Base-by-base conservation (phyloP, 768 basidiomycete genomes). In the Tricholoma terreum region DNA sequence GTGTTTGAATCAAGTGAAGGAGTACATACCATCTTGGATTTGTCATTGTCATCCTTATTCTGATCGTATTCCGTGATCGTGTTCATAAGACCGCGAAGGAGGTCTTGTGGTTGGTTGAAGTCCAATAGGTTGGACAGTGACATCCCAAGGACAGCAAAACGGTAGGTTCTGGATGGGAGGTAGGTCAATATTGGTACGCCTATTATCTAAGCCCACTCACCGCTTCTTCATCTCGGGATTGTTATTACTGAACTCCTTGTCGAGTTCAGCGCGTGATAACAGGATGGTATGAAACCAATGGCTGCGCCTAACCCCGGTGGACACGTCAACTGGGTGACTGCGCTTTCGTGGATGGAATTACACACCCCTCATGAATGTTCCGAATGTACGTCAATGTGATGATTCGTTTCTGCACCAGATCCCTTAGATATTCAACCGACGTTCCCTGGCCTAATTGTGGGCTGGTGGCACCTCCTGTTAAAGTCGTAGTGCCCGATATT, bases 251-350 rank as follows among this genome's bases (percentile, higher is more conserved):
- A 94, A 94, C 54, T 82, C 83, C 50, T 78, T 82, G 56, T 90
- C 87, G 3, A 94, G 82, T 54, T 93, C 93, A 15, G 75, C 64
- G 49, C 82, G 83, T 54, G 87, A 85, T 64, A 94, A 82, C 66
- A 90, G 80, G 62, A 94, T 85, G 11, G 93, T 94, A 68, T 92
- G 89, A 65, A 91, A 91, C 92, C 92, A 93, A 67, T 92, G 87
- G 60, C 85, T 86, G 54, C 84, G 85, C 53, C 92, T 93, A 54
- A 10, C 31, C 15, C 33, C 15, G 50, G 31, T 15, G 30, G 31
- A 30, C 17, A 12, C 19, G 42, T 31, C 31, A 50, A 10, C 11
- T 8, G 66, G 24, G 27, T 31, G 8, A 2, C 38, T 36, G 17
- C 33, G 30, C 61, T 45, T 62, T 52, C 11, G 54, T 46, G 7